These are phyloP conservation scores for Trichosporon asahii DNA, from an alignment of 1,284 basidiomycete species.

Conservation along the genomic window DNA sequence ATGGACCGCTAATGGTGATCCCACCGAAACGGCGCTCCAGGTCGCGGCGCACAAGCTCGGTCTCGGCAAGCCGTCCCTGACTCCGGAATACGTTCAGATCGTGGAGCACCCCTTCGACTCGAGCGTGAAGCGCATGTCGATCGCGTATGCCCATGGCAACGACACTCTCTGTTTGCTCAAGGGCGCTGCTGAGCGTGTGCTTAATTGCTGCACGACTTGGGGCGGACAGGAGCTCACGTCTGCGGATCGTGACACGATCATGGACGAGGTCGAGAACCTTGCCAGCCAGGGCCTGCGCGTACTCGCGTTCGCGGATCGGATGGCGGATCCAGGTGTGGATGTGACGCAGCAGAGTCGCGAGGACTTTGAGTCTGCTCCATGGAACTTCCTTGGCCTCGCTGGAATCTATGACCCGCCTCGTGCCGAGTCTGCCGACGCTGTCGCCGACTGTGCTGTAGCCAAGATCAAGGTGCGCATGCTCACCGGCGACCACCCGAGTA, in stretches of 20 bases:
- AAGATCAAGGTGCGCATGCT: conserved; percentile 68
- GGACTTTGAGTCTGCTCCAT: conserved; percentile 58
- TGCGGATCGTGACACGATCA: conserved; percentile 51
- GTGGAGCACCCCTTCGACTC: conserved; percentile 62
- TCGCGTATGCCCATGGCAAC: conserved; percentile 48
- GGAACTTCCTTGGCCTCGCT: conserved; percentile 62
- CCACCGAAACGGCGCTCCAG: conserved; percentile 65
- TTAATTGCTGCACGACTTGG: conserved; percentile 56
- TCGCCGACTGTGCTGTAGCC: conserved; percentile 62
- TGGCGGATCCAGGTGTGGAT: conserved; percentile 48
- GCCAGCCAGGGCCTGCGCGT: conserved; percentile 61
- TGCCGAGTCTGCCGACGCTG: conserved; percentile 62
- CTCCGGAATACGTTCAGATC: conserved; percentile 42
- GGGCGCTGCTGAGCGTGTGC: conserved; percentile 63
- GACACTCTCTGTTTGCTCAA: conserved; percentile 54
- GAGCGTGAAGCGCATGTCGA: conserved; percentile 63
- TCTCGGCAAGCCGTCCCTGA: conserved; percentile 49
- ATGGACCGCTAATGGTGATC: conserved; percentile 68
- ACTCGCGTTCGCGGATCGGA: conserved; percentile 52
- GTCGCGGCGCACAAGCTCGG: conserved; percentile 60
- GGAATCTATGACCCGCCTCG: conserved; percentile 70
- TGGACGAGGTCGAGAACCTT: conserved; percentile 56
- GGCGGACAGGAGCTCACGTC: conserved; percentile 36
- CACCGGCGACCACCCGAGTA: conserved; percentile 56
- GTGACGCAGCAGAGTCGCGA: conserved; percentile 52